Evolutionary conservation across 257 asterid genomes (phyloP), one percentile per base, ranked within the genome.

Genomic region (Penstemon barbatus): DNA sequence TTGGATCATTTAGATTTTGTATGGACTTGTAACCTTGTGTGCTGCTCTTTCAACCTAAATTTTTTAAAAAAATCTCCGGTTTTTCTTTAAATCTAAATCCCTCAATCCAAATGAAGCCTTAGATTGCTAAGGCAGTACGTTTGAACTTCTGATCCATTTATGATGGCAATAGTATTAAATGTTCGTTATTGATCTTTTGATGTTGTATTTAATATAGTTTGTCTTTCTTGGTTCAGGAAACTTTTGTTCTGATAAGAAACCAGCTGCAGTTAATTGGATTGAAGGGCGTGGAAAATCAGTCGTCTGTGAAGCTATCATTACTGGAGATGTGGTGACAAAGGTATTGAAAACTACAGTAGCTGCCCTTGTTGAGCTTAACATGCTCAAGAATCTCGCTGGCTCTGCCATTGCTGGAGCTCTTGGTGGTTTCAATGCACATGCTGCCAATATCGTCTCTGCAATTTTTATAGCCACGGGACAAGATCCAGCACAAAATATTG

Each of bases 371-470:
- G 84, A 79, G 51, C 84, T 79, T 13, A 79, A 79, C 75, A 78
- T 81, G 85, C 81, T 81, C 8, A 81, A 81, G 77, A 81, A 81
- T 68, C 81, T 81, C 40, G 61, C 82, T 43, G 85, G 85, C 19
- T 79, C 83, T 0, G 83, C 83, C 41, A 48, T 79, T 73, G 84
- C 84, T n/a, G 84, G 84, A 45, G 84, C 84, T 46, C 71, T 79
- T 3, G 84, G 84, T 18, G 81, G 84, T 12, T 79, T 79, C 78
- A 79, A 79, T 53, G 84, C 84, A 0, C 84, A 79, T 51, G 84
- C 84, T 8, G 70, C 76, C 70, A 79, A 79, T 25, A 79, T 79
- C 8, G 81, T 79, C 36, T 79, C 83, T 0, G 83, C 83, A 1
- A 6, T 79, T 7, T 79, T 2, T 61, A 67, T 79, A 13, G 83